phyloP scores from a whole-genome alignment of 192 early-diverging fungal species.

The Pilobolus umbonatus region DNA sequence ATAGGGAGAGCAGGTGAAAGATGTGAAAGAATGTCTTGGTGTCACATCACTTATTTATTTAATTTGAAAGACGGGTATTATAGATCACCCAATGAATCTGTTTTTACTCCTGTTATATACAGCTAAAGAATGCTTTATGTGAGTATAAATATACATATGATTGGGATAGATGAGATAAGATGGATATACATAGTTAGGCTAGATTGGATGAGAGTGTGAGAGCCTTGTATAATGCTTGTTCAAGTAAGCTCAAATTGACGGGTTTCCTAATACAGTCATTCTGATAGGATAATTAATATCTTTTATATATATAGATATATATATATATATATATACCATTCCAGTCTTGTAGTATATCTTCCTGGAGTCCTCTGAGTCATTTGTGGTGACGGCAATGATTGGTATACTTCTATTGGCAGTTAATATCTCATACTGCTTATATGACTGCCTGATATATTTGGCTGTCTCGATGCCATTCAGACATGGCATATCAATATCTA shows the following conservation, averaged over 20 bases:
- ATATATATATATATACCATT: constrained; percentile 29
- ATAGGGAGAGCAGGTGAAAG: too few species aligned
- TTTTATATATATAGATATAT: not conserved
- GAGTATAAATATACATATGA: too few species aligned
- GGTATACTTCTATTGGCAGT: constrained; percentile 46
- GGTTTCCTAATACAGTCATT: constrained; percentile 49
- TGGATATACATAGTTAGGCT: too few species aligned
- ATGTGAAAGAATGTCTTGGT: too few species aligned
- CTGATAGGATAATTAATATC: not conserved
- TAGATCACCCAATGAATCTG: too few species aligned
- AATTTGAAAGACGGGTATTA: too few species aligned
- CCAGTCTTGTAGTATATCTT: constrained; percentile 46
- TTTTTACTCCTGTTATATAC: too few species aligned
- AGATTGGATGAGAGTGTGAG: too few species aligned
- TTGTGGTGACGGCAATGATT: constrained; percentile 61
- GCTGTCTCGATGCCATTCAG: constrained; percentile 56
- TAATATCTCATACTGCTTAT: constrained; percentile 30
- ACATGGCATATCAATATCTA: constrained; percentile 64
- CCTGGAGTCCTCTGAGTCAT: constrained; percentile 42
- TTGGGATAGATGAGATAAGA: too few species aligned
- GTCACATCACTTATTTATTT: too few species aligned
- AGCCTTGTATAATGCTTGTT: constrained; percentile 5
- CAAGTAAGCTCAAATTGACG: constrained; percentile 13
- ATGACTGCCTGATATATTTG: constrained; percentile 39
- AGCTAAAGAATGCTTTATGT: too few species aligned